A percentile compares a stretch with the other conserved stretches of the same genome.
Evolutionary conservation across 2,329 filamentous ascomycete genomes (phyloP).

Genomic region (Aureobasidium pullulans): DNA sequence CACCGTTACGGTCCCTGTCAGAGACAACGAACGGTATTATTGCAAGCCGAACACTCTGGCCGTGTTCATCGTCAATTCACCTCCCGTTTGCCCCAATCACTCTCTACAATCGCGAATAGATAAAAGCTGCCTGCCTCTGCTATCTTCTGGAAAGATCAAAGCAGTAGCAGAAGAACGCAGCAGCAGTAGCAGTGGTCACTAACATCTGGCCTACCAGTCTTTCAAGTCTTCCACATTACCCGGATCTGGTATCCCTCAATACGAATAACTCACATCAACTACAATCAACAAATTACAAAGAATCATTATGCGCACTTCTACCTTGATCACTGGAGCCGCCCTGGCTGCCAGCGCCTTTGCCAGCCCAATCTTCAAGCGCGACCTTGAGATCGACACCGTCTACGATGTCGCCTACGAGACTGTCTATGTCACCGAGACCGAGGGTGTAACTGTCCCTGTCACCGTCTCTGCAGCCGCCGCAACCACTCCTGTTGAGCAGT

Average conservation of each 20-base stretch:
- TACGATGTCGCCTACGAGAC: slow-evolving; percentile 27
- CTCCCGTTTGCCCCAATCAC: not conserved
- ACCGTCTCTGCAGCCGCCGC: slow-evolving; percentile 15
- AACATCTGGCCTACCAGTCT: slow-evolving; percentile 13
- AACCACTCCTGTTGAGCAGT: slow-evolving; percentile 12
- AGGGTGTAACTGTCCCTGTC: slow-evolving; percentile 18
- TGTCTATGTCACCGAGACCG: slow-evolving; percentile 29
- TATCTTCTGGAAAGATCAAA: slow-evolving; percentile 9
- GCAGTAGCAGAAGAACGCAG: slow-evolving; percentile 13
- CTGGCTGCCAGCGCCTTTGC: slow-evolving; percentile 30
- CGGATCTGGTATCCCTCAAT: slow-evolving; percentile 20
- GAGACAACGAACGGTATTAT: slow-evolving; percentile 13
- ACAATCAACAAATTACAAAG: slow-evolving; percentile 16
- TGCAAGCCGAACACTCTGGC: slow-evolving; percentile 11
- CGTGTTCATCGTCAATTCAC: slow-evolving; percentile 1
- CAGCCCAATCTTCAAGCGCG: slow-evolving; percentile 24
- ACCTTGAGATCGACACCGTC: slow-evolving; percentile 23
- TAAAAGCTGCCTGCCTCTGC: slow-evolving; percentile 14
- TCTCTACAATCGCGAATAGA: slow-evolving; percentile 6
- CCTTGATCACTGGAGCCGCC: slow-evolving; percentile 26
- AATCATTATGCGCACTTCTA: slow-evolving; percentile 29
- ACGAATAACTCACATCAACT: slow-evolving; percentile 19
- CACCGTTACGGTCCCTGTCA: not conserved
- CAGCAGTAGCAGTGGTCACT: slow-evolving; percentile 16
- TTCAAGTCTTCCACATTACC: slow-evolving; percentile 9